Percentiles rank a stretch among this genome's conserved stretches.
These are phyloP conservation scores for Aureobasidium namibiae DNA, from an alignment of 2,329 filamentous ascomycete species.

Conservation along the genomic window DNA sequence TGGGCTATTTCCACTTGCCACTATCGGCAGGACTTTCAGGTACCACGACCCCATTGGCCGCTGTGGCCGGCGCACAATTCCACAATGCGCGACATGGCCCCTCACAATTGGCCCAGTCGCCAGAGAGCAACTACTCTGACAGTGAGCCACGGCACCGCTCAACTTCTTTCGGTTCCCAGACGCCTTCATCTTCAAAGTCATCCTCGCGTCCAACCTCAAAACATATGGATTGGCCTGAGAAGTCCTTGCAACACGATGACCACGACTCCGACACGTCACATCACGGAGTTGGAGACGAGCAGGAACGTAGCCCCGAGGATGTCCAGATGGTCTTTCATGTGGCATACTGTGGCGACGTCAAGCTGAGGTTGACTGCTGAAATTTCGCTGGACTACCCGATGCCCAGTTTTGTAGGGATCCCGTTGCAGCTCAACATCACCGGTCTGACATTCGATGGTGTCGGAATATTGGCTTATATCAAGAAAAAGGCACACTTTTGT, in stretches of 20 bases:
- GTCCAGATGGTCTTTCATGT: conserved; percentile 89
- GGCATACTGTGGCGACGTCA: conserved; percentile 78
- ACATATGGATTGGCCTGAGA: conserved; percentile 21
- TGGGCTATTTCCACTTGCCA: conserved; percentile 77
- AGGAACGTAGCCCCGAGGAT: conserved; percentile 74
- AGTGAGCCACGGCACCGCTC: conserved; percentile 30
- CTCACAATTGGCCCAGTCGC: conserved; percentile 10
- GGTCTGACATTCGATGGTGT: conserved; percentile 93
- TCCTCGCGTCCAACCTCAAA: conserved; percentile 37
- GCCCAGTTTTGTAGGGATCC: conserved; percentile 95
- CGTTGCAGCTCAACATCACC: conserved; percentile 88
- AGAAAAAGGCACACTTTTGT: conserved; percentile 83
- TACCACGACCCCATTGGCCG: conserved; percentile 69
- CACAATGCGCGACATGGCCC: conserved; percentile 31
- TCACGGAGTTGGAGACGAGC: background rate
- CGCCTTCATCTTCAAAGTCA: conserved; percentile 36
- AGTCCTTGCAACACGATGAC: conserved; percentile 14
- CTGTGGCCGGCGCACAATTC: conserved; percentile 64
- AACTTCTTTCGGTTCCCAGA: conserved; percentile 38
- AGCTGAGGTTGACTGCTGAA: conserved; percentile 83
- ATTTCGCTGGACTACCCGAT: conserved; percentile 97
- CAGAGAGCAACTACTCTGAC: conserved; percentile 10
- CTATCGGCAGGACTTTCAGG: conserved; percentile 63
- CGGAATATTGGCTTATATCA: conserved; percentile 83
- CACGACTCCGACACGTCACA: background rate